Conservation (phyloP, 2,329 filamentous ascomycete species). For the Anthostomella pinea region DNA sequence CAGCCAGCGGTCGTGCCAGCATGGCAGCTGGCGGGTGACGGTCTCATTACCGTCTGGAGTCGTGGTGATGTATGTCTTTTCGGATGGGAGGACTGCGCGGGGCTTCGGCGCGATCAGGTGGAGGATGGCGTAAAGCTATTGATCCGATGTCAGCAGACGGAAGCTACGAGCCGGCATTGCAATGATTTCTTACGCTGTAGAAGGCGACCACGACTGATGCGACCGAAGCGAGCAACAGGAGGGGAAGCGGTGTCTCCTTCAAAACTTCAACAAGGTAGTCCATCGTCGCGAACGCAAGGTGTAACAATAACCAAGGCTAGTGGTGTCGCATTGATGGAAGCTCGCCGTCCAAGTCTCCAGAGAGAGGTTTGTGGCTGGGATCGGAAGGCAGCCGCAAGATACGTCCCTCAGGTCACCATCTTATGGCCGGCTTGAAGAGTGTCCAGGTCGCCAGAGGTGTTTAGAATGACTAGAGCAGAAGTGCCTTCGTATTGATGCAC, state of each 20-base stretch:
- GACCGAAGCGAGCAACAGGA: constrained; percentile 36
- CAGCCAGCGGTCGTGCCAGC: constrained; percentile 81
- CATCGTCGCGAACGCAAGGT: constrained; percentile 21
- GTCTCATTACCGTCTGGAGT: constrained; percentile 59
- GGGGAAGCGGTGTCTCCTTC: constrained; percentile 37
- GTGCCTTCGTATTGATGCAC: no score
- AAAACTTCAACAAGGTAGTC: constrained; percentile 18
- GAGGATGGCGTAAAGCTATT: constrained; percentile 64
- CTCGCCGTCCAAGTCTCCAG: no score
- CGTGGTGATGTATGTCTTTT: constrained; percentile 83
- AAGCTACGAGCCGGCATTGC: neutral
- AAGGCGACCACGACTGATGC: constrained; percentile 35
- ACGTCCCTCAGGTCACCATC: no score
- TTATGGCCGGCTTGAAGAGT: no score
- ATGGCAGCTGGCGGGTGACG: constrained; percentile 62
- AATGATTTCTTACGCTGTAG: constrained; percentile 34
- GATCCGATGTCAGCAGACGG: constrained; percentile 7
- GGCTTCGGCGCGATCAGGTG: constrained; percentile 78
- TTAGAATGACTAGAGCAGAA: no score
- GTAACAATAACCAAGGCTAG: no score
- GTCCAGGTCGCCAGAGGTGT: no score
- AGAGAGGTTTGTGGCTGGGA: no score
- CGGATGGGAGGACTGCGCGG: constrained; percentile 67
- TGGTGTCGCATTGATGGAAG: no score
- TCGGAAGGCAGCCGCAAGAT: no score